Evolutionary conservation across 176 grass and related monocot genomes (phyloP).

Genomic region (Ensete ventricosum): DNA sequence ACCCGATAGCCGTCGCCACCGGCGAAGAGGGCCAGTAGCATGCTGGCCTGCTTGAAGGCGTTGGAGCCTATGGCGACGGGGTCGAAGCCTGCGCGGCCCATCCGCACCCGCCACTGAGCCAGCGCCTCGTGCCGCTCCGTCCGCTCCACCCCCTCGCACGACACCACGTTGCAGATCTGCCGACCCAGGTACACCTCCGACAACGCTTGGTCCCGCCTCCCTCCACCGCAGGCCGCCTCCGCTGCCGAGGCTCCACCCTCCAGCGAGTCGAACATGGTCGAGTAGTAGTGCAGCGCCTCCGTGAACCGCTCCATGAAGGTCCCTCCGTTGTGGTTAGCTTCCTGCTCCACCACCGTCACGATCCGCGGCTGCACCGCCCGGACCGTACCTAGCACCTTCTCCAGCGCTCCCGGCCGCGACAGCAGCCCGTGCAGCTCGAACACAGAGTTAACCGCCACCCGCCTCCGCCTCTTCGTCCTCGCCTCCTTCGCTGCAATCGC

Average conservation of each 20-base stretch:
- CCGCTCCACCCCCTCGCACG: conserved; percentile 2
- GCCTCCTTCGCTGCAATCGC: not conserved
- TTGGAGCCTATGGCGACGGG: conserved; percentile 19
- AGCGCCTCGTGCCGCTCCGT: conserved; percentile 32
- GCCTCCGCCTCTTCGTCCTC: not conserved
- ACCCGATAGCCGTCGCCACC: not conserved
- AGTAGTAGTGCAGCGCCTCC: conserved; percentile 34
- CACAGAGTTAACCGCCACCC: not conserved
- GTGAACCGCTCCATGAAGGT: conserved; percentile 21
- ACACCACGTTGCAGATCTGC: conserved; percentile 26
- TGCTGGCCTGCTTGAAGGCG: not conserved
- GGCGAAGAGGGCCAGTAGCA: not conserved
- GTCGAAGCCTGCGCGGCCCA: conserved; percentile 18
- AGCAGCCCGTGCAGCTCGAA: conserved; percentile 6
- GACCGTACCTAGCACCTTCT: conserved; percentile 7
- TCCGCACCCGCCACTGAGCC: conserved; percentile 20
- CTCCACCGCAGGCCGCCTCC: not conserved
- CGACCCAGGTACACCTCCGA: conserved; percentile 25
- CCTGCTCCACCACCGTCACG: conserved; percentile 26
- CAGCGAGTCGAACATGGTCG: conserved; percentile 18
- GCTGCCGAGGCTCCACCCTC: not conserved
- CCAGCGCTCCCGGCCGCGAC: conserved; percentile 6
- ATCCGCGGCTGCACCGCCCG: conserved; percentile 14
- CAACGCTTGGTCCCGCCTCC: not conserved
- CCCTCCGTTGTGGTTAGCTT: conserved; percentile 31